Conservation (phyloP, 2,329 filamentous ascomycete species). For the Penicillium concentricum region DNA sequence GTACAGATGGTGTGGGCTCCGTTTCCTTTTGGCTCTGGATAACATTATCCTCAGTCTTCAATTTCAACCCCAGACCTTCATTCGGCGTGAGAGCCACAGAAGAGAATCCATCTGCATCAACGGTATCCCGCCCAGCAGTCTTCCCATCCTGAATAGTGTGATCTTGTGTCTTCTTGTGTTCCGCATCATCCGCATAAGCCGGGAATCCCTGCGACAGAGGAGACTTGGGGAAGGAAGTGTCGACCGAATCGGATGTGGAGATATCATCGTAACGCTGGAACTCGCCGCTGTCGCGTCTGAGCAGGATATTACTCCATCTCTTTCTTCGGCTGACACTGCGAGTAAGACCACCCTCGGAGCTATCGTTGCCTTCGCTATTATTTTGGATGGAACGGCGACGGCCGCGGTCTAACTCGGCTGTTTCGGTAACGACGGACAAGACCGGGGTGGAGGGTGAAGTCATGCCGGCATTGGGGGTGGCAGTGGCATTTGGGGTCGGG, state of each 20-base stretch:
- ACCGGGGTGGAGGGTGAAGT: constrained; percentile 23
- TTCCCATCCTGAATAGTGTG: background rate
- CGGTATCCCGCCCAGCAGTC: background rate
- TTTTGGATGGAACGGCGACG: constrained; percentile 31
- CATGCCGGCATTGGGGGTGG: background rate
- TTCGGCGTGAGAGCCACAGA: constrained; percentile 17
- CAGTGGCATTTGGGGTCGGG: constrained; percentile 9
- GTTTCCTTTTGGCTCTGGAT: background rate
- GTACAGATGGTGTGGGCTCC: background rate
- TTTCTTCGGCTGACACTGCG: constrained; percentile 37
- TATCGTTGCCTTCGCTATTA: constrained; percentile 28
- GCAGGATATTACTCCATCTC: constrained; percentile 39
- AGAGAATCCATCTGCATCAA: constrained; percentile 20
- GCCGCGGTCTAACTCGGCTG: constrained; percentile 29
- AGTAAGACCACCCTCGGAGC: constrained; percentile 18
- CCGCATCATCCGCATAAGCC: constrained; percentile 15
- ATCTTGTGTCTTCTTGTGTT: background rate
- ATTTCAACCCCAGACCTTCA: constrained; percentile 15
- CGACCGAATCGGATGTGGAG: constrained; percentile 15
- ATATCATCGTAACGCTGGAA: constrained; percentile 26
- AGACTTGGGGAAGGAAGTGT: constrained; percentile 30
- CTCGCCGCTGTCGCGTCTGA: constrained; percentile 35
- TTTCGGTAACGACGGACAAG: constrained; percentile 26
- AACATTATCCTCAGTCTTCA: background rate
- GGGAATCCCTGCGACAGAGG: constrained; percentile 33